These are phyloP conservation scores for Eurotiales sp. DNA, from an alignment of 2,329 filamentous ascomycete genomes.

Conservation along the genomic window DNA sequence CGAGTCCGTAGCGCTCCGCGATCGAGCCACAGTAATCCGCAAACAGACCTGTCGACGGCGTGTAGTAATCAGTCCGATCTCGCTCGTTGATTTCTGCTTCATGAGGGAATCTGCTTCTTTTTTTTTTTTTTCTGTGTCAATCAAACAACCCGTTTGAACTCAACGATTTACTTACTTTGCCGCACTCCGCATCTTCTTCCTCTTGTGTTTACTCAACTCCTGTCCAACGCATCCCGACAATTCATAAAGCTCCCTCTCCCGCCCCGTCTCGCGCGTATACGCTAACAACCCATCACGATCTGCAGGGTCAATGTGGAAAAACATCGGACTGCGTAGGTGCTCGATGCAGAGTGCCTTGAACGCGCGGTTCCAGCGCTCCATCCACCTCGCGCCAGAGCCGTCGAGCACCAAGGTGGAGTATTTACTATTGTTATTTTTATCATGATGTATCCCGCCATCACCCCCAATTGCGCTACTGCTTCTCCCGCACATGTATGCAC, in stretches of 20 bases:
- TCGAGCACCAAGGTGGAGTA: constrained; percentile 63
- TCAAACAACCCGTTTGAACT: background rate
- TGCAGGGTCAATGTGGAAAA: constrained; percentile 74
- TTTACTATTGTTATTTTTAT: no score
- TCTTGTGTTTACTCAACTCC: constrained; percentile 72
- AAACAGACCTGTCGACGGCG: constrained; percentile 60
- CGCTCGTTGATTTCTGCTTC: constrained; percentile 59
- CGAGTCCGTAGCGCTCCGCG: constrained; percentile 56
- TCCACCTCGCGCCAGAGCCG: constrained; percentile 60
- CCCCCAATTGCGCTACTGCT: background rate
- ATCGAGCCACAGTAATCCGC: constrained; percentile 59
- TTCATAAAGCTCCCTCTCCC: constrained; percentile 64
- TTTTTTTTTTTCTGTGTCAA: background rate
- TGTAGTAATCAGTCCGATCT: constrained; percentile 67
- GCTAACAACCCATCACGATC: constrained; percentile 71
- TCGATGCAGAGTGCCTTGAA: constrained; percentile 67
- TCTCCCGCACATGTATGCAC: background rate
- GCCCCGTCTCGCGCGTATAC: constrained; percentile 59
- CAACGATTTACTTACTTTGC: constrained; percentile 39
- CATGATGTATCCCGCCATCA: no score
- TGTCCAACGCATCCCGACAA: constrained; percentile 73
- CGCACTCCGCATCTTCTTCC: constrained; percentile 58
- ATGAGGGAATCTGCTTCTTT: constrained; percentile 24
- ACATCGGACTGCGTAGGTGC: constrained; percentile 73
- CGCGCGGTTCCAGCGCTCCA: constrained; percentile 66